Percentiles rank a stretch among this genome's conserved stretches.
Conservation (phyloP, 768 basidiomycete species). For the Pleurotus djamor region DNA sequence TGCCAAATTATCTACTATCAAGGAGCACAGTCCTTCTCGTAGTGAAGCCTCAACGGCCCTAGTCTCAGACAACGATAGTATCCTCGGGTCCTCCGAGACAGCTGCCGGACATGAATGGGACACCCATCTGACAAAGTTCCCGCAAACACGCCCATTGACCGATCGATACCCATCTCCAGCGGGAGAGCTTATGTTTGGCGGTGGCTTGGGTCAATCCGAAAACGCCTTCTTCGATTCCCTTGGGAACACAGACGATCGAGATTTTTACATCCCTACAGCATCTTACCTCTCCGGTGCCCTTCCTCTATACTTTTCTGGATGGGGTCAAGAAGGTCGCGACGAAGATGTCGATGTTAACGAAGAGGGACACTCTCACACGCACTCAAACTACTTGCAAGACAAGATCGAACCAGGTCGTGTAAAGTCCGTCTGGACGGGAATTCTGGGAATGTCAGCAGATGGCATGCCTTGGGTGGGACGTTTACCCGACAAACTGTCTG, state of each 20-base stretch:
- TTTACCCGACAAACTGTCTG: conserved; percentile 47
- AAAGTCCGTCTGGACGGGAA: conserved; percentile 62
- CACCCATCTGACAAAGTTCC: neutral
- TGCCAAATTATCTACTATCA: neutral
- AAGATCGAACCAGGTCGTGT: conserved; percentile 42
- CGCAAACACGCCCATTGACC: neutral
- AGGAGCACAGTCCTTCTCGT: neutral
- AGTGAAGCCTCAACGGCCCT: neutral
- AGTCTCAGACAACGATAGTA: neutral
- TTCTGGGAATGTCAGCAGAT: conserved; percentile 62
- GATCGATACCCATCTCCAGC: conserved; percentile 19
- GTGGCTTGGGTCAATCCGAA: conserved; percentile 31
- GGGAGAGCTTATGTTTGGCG: conserved; percentile 69
- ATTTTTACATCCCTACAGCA: conserved; percentile 22
- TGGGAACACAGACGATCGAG: conserved; percentile 35
- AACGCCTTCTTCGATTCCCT: conserved; percentile 27
- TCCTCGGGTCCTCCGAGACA: neutral
- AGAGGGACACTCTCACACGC: neutral
- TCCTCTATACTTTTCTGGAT: conserved; percentile 54
- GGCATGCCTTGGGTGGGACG: conserved; percentile 69
- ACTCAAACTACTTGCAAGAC: neutral
- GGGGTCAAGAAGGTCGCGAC: conserved; percentile 19
- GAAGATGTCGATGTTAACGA: neutral
- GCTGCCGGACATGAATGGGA: neutral
- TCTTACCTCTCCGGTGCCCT: conserved; percentile 37